Conservation (phyloP, 2,329 filamentous ascomycete species). For the Alternaria gaisen region DNA sequence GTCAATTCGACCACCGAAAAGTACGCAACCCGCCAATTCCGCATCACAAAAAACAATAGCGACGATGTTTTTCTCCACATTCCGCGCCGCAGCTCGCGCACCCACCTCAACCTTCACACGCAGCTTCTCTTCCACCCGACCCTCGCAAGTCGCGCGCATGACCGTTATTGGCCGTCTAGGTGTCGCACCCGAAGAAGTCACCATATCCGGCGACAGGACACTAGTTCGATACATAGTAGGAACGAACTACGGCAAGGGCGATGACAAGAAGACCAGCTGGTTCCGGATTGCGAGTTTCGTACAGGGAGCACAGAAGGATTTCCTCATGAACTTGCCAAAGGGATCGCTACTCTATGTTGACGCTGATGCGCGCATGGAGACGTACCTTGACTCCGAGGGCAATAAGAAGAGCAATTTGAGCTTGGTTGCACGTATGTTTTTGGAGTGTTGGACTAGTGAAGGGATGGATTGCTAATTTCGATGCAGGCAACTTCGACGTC, state of each 20-base stretch:
- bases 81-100: constrained; percentile 63
- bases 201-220: constrained; percentile 77
- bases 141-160: constrained; percentile 76
- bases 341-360: constrained; percentile 85
- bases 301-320: constrained; percentile 75
- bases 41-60: constrained; percentile 1
- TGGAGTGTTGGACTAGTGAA: neutral
- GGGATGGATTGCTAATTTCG: constrained; percentile 5
- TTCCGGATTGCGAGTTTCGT: constrained; percentile 81
- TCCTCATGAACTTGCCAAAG: constrained; percentile 77
- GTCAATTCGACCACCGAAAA: constrained; percentile 7
- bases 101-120: constrained; percentile 62
- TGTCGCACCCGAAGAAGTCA: constrained; percentile 78
- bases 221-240: constrained; percentile 81
- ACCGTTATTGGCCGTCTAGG: constrained; percentile 87
- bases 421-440: constrained; percentile 79
- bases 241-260: constrained; percentile 70
- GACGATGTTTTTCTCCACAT: constrained; percentile 43
- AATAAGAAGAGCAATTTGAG: constrained; percentile 71
- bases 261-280: constrained; percentile 83
- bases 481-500: constrained; percentile 48
- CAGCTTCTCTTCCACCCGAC: constrained; percentile 76
- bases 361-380: constrained; percentile 75
- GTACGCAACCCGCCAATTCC: neutral
- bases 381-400: constrained; percentile 72